Conservation (phyloP, 164 flowering plant species). For the Piper betle region DNA sequence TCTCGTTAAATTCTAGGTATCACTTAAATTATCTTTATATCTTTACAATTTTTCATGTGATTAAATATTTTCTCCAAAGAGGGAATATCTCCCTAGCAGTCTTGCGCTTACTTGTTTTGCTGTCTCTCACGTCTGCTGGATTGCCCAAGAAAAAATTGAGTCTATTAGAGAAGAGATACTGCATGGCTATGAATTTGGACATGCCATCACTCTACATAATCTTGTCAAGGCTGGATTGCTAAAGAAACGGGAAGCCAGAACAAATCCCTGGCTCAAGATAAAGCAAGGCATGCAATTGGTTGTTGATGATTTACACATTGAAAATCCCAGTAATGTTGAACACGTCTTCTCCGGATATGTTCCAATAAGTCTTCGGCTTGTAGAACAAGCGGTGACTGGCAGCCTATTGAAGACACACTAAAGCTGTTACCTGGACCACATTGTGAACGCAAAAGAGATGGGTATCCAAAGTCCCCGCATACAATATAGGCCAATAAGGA, state of each 20-base stretch:
- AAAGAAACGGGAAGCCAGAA: constrained; percentile 77
- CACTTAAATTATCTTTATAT: no score
- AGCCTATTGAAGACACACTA: constrained; percentile 79
- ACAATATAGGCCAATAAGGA: constrained; percentile 32
- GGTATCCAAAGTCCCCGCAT: constrained; percentile 44
- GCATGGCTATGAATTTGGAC: constrained; percentile 98
- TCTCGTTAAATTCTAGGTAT: no score
- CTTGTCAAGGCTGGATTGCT: constrained; percentile 88
- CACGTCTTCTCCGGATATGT: constrained; percentile 98
- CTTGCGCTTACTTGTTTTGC: constrained; percentile 62
- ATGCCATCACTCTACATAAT: constrained; percentile 69
- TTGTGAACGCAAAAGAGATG: constrained; percentile 74
- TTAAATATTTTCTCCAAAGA: no score
- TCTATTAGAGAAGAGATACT: constrained; percentile 94
- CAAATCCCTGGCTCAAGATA: constrained; percentile 63
- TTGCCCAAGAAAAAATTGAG: constrained; percentile 78
- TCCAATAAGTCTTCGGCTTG: constrained; percentile 90
- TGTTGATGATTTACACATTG: constrained; percentile 77
- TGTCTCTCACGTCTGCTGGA: constrained; percentile 83
- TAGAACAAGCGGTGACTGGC: constrained; percentile 96
- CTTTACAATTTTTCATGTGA: no score
- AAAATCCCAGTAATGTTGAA: constrained; percentile 79
- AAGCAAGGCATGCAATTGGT: constrained; percentile 76
- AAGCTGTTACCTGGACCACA: constrained; percentile 93
- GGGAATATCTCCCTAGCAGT: no score